phyloP scores from a whole-genome alignment of 2,329 filamentous ascomycete species.

The Aspergillus ochraceus region DNA sequence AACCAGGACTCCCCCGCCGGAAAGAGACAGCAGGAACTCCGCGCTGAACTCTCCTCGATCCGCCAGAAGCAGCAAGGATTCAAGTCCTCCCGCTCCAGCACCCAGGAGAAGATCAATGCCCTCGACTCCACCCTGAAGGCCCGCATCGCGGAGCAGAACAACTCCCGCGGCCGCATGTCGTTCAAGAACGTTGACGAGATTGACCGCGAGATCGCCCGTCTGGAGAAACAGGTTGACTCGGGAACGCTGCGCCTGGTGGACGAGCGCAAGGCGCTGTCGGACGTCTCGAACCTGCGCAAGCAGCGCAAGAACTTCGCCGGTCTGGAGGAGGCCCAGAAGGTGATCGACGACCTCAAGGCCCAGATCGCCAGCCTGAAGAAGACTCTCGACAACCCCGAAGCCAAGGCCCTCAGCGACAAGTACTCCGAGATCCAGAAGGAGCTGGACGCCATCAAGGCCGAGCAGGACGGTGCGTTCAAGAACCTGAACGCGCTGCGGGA shows the following conservation, averaged over 20 bases:
- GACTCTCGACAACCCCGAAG: slow-evolving; percentile 84
- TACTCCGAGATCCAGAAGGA: slow-evolving; percentile 85
- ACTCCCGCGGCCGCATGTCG: slow-evolving; percentile 72
- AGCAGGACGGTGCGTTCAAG: slow-evolving; percentile 90
- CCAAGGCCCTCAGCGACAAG: slow-evolving; percentile 81
- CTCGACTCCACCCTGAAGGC: slow-evolving; percentile 86
- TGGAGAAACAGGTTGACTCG: slow-evolving; percentile 83
- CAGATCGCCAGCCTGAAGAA: slow-evolving; percentile 90
- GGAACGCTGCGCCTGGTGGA: slow-evolving; percentile 95
- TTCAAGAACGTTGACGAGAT: slow-evolving; percentile 90
- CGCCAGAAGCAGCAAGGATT: slow-evolving; percentile 81
- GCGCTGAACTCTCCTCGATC: slow-evolving; percentile 78
- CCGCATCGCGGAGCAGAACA: slow-evolving; percentile 83
- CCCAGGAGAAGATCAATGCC: slow-evolving; percentile 88
- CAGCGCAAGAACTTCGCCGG: slow-evolving; percentile 86
- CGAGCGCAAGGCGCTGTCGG: slow-evolving; percentile 87
- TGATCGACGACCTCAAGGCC: slow-evolving; percentile 81
- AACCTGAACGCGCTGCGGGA: slow-evolving; percentile 80
- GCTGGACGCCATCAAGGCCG: slow-evolving; percentile 83
- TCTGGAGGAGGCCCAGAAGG: slow-evolving; percentile 82
- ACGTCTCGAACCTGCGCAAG: slow-evolving; percentile 81
- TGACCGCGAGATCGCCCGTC: slow-evolving; percentile 74
- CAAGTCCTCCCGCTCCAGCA: slow-evolving; percentile 75
- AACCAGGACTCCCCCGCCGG: slow-evolving; percentile 77
- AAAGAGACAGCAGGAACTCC: slow-evolving; percentile 84